Evolutionary conservation across 768 basidiomycete species (phyloP), one percentile per base, ranked within the genome.

Genomic region (Leccinum longicurvipes): DNA sequence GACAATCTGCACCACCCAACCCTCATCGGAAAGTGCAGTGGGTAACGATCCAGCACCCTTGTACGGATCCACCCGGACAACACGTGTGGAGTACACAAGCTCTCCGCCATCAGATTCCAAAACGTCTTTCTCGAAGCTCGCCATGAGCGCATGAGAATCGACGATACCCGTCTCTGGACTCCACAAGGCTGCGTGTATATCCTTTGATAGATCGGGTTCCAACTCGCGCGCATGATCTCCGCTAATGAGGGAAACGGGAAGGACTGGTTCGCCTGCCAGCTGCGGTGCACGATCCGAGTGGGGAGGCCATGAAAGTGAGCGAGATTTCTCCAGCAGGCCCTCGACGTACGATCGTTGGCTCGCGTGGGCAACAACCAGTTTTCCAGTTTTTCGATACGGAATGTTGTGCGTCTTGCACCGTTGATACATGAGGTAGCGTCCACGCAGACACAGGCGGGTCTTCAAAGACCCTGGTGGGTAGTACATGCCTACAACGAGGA

Each of bases 81-180:
- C 91, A 17, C 79, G 79, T 0, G 94, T 96, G 5, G 85, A 84
- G 63, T 85, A 87, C 2, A 86, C 89, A 10, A 97, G 73, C 50
- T 87, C 80, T 6, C 85, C 87, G 14, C 71, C 77, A 36, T 85
- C 87, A 3, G 85, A 81, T 6, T 92, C 86, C 17, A 73, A 70
- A 51, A 98, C 84, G 51, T 97, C 91, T 63, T 79, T 82, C 68
- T 95, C 93, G 49, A 98, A 73, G 58, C 83, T 84, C 64, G 84
- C 79, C 84, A 98, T 91, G 51, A 95, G 74, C 4, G 82, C 68
- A 74, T 96, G 92, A 0, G 91, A 90, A 70, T 95, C 89, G 0
- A 98, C 72, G 58, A 98, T 95, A 2, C 97, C 97, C 1, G 94
- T 95, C 64, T 86, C 83, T 9, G 90, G 87, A 53, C 86, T 90